Evolutionary conservation across 768 basidiomycete species (phyloP).

Genomic region (Calocera cornea): DNA sequence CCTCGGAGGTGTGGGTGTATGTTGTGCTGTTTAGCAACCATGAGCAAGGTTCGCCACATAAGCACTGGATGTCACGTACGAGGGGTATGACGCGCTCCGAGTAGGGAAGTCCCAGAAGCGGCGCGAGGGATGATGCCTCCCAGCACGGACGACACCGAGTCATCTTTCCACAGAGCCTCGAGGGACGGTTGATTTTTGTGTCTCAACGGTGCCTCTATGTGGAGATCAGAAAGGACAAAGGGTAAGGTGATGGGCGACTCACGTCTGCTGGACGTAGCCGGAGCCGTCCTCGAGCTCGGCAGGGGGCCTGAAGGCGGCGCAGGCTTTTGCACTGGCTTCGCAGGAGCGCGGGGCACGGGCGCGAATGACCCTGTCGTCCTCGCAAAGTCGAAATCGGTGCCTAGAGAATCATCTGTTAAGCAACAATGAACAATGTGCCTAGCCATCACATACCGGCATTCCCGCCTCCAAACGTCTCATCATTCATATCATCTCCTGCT

Average conservation of each 20-base stretch:
- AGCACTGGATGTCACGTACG: neutral
- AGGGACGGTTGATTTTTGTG: neutral
- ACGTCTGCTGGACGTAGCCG: neutral
- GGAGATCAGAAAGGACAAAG: neutral
- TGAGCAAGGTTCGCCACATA: neutral
- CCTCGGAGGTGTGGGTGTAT: slow-evolving; percentile 8
- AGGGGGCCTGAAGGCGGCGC: neutral
- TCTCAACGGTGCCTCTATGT: neutral
- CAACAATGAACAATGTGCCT: neutral
- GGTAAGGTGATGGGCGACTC: slow-evolving; percentile 20
- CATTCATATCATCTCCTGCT: slow-evolving; percentile 84
- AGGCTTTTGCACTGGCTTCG: slow-evolving; percentile 7
- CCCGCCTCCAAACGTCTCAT: slow-evolving; percentile 85
- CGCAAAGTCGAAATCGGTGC: slow-evolving; percentile 85
- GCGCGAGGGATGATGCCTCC: neutral
- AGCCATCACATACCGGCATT: slow-evolving; percentile 50
- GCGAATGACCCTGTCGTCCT: slow-evolving; percentile 26
- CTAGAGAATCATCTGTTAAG: slow-evolving; percentile 28
- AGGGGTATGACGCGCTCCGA: slow-evolving; percentile 6
- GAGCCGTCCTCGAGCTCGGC: neutral
- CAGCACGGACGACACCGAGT: neutral
- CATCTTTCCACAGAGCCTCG: neutral
- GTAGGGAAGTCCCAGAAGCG: neutral
- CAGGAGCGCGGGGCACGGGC: slow-evolving; percentile 12
- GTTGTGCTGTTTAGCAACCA: neutral